Evolutionary conservation across 1,139 yeast species (phyloP), one percentile per base, ranked within the genome.

Genomic region (Saccharomycopsis hybrid): DNA sequence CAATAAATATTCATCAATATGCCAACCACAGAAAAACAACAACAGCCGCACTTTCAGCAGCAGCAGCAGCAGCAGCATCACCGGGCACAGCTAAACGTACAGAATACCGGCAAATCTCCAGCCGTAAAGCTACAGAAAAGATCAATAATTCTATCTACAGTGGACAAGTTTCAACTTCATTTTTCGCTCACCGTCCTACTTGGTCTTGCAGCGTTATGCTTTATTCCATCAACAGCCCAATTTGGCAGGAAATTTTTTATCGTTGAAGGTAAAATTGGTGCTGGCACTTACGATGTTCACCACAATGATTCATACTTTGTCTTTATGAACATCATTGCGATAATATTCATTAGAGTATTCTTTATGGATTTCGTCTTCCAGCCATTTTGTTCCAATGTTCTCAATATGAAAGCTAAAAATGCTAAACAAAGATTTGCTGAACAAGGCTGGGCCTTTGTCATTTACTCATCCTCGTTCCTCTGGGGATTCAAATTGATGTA

Each of bases 371-470:
- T 71, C 59, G 57, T 77, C 8, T 74, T 84, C 52, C 71, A 69
- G 47, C 90, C 90, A 18, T 60, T 81, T 53, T 89, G 88, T 2
- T 56, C 61, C 13, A 52, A 61, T n/a, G 55, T 61, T 41, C 67
- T 71, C 51, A 70, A 76, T 18, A 79, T 85, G 52, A 65, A 65
- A 42, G 69, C 76, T 1, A 63, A 62, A 13, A 81, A 78, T 60
- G 77, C 82, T 1, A 69, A 72, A 43, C 76, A 76, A 48, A 73
- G 96, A 55, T 88, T 85, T 61, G 84, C 88, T 49, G 97, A 89
- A 66, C 96, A 88, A 68, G 81, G 89, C 52, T 89, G 96, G 96
- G 71, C 79, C 37, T 65, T 78, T 36, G 62, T 77, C n/a, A 86
- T 83, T 63, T 86, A 80, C 65, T 57, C 75, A 7, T 58, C 68